These are phyloP conservation scores for Mortierella sp. DNA, from an alignment of 371 early-diverging fungal species.

Conservation along the genomic window DNA sequence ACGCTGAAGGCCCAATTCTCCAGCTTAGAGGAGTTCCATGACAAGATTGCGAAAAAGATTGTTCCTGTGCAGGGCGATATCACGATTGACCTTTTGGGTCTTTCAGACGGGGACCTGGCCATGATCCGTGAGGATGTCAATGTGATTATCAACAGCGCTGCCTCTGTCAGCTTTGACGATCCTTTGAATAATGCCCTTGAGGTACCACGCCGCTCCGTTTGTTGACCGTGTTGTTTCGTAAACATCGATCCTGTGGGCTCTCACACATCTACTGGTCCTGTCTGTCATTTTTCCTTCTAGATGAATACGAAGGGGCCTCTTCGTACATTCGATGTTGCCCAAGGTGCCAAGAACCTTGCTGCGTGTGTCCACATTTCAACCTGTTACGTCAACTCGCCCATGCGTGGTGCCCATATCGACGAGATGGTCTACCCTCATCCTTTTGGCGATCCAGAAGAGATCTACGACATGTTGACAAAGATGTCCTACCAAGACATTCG, in stretches of 20 bases:
- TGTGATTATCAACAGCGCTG: slow-evolving; percentile 68
- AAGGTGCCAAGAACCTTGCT: slow-evolving; percentile 58
- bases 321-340: slow-evolving; percentile 62
- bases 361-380: slow-evolving; percentile 66
- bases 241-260: no score
- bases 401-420: slow-evolving; percentile 60
- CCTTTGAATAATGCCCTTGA: slow-evolving; percentile 60
- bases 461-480: slow-evolving; percentile 61
- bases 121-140: slow-evolving; percentile 58
- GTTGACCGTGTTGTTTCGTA: no score
- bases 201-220: slow-evolving; percentile 46
- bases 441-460: slow-evolving; percentile 59
- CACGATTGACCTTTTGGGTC: slow-evolving; percentile 58
- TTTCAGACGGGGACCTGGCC: slow-evolving; percentile 58
- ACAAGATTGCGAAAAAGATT: slow-evolving; percentile 63
- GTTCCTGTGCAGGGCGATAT: slow-evolving; percentile 64
- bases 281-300: slow-evolving; percentile 43
- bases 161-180: slow-evolving; percentile 65
- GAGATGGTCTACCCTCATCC: slow-evolving; percentile 61
- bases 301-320: slow-evolving; percentile 65
- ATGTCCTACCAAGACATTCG: slow-evolving; percentile 54
- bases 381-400: slow-evolving; percentile 57
- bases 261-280: no score
- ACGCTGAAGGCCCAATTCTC: slow-evolving; percentile 37
- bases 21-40: slow-evolving; percentile 30